These are phyloP conservation scores for Amphibolis antarctica DNA, from an alignment of 106 monocot genomes.

Conservation along the genomic window DNA sequence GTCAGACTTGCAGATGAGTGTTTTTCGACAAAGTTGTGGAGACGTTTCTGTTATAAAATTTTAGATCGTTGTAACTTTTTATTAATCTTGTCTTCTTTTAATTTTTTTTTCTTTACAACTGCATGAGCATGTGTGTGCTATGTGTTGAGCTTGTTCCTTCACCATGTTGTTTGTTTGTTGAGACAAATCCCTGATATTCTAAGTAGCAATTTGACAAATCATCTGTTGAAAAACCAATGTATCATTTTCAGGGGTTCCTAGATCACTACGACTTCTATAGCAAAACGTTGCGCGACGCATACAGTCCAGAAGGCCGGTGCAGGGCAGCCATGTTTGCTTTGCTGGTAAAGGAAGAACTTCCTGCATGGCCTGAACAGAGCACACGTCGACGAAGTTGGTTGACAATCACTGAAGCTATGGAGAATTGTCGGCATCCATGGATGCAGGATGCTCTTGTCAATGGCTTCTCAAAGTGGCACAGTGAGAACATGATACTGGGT, in stretches of 20 bases:
- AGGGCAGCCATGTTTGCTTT: constrained; percentile 63
- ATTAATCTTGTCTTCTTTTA: no score
- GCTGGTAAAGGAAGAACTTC: constrained; percentile 56
- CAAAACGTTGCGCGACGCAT: constrained; percentile 73
- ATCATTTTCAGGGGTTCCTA: constrained; percentile 40
- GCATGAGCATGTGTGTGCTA: no score
- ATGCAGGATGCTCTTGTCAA: constrained; percentile 44
- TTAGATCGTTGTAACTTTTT: no score
- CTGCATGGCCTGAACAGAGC: constrained; percentile 62
- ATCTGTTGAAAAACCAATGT: background rate
- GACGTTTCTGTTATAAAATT: no score
- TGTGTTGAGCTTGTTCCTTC: no score
- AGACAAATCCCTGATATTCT: no score
- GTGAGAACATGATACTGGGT: background rate
- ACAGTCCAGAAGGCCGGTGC: constrained; percentile 68
- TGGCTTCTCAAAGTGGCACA: constrained; percentile 34
- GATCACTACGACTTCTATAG: constrained; percentile 68
- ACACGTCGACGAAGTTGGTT: constrained; percentile 52
- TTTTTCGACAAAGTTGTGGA: no score
- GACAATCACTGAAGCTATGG: constrained; percentile 36
- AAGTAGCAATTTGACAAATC: no score
- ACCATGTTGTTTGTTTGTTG: no score
- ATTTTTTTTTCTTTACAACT: no score
- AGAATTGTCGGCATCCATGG: constrained; percentile 41
- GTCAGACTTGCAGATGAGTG: no score